Evolutionary conservation across 495 filamentous ascomycete species (phyloP).

Genomic region (Oidiodendron maius): DNA sequence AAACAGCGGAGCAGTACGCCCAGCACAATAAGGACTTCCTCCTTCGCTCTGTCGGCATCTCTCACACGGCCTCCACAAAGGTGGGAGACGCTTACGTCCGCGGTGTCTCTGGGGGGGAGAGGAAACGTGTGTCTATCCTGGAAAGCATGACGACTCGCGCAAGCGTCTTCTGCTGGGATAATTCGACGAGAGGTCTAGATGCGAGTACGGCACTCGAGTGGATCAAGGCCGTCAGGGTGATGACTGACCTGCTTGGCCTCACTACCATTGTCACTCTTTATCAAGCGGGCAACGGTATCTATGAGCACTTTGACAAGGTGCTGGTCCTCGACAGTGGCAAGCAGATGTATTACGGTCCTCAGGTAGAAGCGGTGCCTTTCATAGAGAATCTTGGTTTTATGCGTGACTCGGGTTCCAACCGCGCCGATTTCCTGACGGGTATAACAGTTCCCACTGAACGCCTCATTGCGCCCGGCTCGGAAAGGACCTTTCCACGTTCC

Average conservation of each 20-base stretch:
- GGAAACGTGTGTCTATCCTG: slow-evolving; percentile 64
- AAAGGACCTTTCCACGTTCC: slow-evolving; percentile 57
- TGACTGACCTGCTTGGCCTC: slow-evolving; percentile 57
- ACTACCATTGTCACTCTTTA: slow-evolving; percentile 61
- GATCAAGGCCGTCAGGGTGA: slow-evolving; percentile 52
- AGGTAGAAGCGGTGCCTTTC: slow-evolving; percentile 50
- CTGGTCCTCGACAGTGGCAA: slow-evolving; percentile 60
- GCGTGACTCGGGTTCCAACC: slow-evolving; percentile 56
- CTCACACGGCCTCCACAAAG: slow-evolving; percentile 63
- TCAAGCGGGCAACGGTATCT: slow-evolving; percentile 61
- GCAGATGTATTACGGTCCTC: slow-evolving; percentile 56
- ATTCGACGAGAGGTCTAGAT: slow-evolving; percentile 62
- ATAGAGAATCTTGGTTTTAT: slow-evolving; percentile 60
- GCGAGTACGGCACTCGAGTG: slow-evolving; percentile 62
- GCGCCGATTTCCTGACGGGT: slow-evolving; percentile 61
- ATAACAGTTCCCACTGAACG: slow-evolving; percentile 58
- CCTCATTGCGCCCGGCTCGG: slow-evolving; percentile 53
- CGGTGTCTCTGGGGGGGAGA: slow-evolving; percentile 68
- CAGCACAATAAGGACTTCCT: slow-evolving; percentile 25
- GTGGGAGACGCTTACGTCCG: slow-evolving; percentile 60
- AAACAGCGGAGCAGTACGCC: not conserved
- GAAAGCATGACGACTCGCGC: slow-evolving; percentile 55
- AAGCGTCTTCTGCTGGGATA: slow-evolving; percentile 63
- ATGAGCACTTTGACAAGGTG: slow-evolving; percentile 65
- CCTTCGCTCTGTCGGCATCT: slow-evolving; percentile 61